Evolutionary conservation across 768 basidiomycete genomes (phyloP), one percentile per base, ranked within the genome.

Genomic region (Kwoniella dendrophila): DNA sequence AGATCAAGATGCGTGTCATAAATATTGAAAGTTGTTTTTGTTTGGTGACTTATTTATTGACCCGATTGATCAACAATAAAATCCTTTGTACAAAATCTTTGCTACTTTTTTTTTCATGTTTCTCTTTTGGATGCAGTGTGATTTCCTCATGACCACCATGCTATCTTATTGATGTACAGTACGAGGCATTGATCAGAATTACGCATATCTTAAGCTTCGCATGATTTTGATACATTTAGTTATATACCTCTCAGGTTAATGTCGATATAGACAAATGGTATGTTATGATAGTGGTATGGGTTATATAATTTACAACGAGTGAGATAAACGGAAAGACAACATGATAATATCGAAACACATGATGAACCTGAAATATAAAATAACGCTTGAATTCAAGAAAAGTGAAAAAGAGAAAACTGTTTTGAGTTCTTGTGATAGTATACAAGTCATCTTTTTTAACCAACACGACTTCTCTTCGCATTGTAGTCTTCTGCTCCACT

Each of bases 381-480:
- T n/a, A n/a, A n/a, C n/a, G n/a, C n/a, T n/a, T n/a, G n/a, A n/a
- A n/a, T n/a, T n/a, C n/a, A n/a, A n/a, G n/a, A n/a, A n/a, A 16
- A 36, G 7, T 36, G 34, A 36, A 36, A 36, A 7, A 36, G 16
- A 36, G 34, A 36, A 36, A 36, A n/a, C n/a, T n/a, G n/a, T n/a
- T 38, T 18, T 18, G 36, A 18, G 36, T 8, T 38, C 18, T 38
- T 8, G 36, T 18, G 8, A 38, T 38, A 38, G 8, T 38, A 38
- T 8, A 8, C 36, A 8, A 8, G 18, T 38, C 36, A 8, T 8
- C 8, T 18, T 18, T 38, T 11, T 55, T 53, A 59, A 33, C 52
- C 26, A 26, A 47, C 52, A 18, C 66, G 54, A 27, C 40, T 29
- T 43, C 66, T 54, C 50, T 67, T 67, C 24, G 52, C 56, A 34